Evolutionary conservation across 345 rosid genomes (phyloP).

Genomic region (Ceriops decandra): DNA sequence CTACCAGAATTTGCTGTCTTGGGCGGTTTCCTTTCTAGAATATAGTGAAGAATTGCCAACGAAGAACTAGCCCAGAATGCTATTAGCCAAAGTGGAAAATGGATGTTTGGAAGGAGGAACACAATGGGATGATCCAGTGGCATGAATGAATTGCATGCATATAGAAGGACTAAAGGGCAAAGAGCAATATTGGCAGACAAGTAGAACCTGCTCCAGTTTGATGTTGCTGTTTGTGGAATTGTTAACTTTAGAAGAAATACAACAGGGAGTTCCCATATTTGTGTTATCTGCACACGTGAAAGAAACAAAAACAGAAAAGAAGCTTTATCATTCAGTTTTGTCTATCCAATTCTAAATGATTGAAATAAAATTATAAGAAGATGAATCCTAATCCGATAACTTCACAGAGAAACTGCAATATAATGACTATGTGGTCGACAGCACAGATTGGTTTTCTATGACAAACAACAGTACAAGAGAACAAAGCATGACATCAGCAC

Average conservation of each 20-base stretch:
- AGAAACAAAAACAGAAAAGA: constrained; percentile 6
- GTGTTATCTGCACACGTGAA: constrained; percentile 51
- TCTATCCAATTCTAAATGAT: not conserved
- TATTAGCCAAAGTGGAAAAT: constrained; percentile 76
- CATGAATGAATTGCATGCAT: constrained; percentile 72
- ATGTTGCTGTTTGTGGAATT: constrained; percentile 73
- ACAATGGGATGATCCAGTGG: constrained; percentile 71
- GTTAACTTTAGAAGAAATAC: constrained; percentile 63
- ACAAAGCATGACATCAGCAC: not conserved
- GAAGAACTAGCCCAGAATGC: constrained; percentile 64
- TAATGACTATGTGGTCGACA: no score
- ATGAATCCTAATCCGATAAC: not conserved
- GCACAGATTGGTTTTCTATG: not conserved
- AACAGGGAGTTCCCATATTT: constrained; percentile 71
- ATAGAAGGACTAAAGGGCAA: constrained; percentile 78
- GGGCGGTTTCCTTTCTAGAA: constrained; percentile 75
- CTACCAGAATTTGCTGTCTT: constrained; percentile 68
- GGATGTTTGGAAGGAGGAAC: constrained; percentile 66
- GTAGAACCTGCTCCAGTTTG: constrained; percentile 73
- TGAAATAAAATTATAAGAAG: not conserved
- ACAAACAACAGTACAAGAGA: not conserved
- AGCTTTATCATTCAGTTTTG: not conserved
- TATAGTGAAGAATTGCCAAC: constrained; percentile 67
- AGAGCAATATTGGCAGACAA: constrained; percentile 67
- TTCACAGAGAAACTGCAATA: not conserved